Evolutionary conservation across 306 rosid species (phyloP), one percentile per base, ranked within the genome.

Genomic region (Leucaena leucocephala): DNA sequence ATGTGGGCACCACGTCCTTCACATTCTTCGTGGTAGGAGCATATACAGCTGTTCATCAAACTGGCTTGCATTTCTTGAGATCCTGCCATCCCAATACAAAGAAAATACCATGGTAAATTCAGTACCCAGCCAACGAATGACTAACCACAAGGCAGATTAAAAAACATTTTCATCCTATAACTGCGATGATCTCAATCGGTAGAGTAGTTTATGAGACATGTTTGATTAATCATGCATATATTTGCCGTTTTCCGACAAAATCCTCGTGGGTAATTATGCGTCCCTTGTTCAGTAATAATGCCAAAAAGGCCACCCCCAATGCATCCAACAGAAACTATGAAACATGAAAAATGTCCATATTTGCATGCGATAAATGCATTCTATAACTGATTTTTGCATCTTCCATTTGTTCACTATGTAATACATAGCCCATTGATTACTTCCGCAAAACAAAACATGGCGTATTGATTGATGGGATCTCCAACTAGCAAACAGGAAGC

Each of bases 11-110:
- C 68, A 76, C 98, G 97, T 71, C 92, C 96, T 74, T 87, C 99
- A 49, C 99, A 96, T 49, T 90, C 96, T 55, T 86, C 96, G 83
- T 96, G 99, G 81, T 96, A 87, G 50, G 84, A 76, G 68, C 98
- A 96, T 79, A 96, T 80, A 64, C 88, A 87, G 36, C 45, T 69
- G 63, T 82, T 86, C 77, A 76, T 83, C 57, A 76, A 46, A 62
- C 55, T 88, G 57, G 88, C 81, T 66, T 79, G 97, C 84, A 83
- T 91, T 81, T 89, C 97, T 82, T 89, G 98, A 77, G 98, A 90
- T 63, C 98, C 99, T 93, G 93, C 68, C 54, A 44, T 3, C 42
- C 7, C 39, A 61, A 33, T 59, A 27, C 1, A 2, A 22, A 61
- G 7, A 61, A 61, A 12, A 21, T 0, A 9, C 34, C 35, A 50